These are phyloP conservation scores for Cucumis hystrix DNA, from an alignment of 306 rosid genomes.

Conservation along the genomic window DNA sequence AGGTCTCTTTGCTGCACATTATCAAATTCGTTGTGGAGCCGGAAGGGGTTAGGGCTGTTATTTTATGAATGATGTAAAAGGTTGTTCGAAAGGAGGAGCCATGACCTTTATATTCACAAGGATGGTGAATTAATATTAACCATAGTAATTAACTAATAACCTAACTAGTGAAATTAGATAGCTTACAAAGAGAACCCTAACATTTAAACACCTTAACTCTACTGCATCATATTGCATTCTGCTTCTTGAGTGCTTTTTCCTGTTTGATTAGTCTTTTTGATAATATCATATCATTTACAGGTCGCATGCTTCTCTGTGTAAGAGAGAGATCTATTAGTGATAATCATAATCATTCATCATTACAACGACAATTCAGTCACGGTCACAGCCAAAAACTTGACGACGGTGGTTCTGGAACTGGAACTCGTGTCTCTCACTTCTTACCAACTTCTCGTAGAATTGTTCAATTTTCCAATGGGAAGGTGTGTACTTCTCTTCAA, in stretches of 20 bases:
- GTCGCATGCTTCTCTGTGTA: constrained; percentile 96
- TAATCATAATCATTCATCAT: constrained; percentile 34
- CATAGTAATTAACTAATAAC: no score
- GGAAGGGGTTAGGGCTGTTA: no score
- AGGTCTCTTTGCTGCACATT: no score
- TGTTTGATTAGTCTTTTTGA: not conserved
- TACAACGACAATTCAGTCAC: constrained; percentile 65
- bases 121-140: no score
- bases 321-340: constrained; percentile 69
- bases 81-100: no score
- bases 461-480: constrained; percentile 50
- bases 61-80: no score
- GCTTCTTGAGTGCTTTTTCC: not conserved
- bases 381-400: constrained; percentile 71
- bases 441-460: constrained; percentile 51
- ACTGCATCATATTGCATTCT: not conserved
- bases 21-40: no score
- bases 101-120: no score
- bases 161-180: no score
- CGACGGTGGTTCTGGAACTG: constrained; percentile 51
- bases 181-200: no score
- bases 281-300: constrained; percentile 17
- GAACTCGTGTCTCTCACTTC: constrained; percentile 52
- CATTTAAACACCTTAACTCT: no score
- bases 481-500: constrained; percentile 14